These are phyloP conservation scores for Fistulinella prunicolor DNA, from an alignment of 768 basidiomycete genomes.

Conservation along the genomic window DNA sequence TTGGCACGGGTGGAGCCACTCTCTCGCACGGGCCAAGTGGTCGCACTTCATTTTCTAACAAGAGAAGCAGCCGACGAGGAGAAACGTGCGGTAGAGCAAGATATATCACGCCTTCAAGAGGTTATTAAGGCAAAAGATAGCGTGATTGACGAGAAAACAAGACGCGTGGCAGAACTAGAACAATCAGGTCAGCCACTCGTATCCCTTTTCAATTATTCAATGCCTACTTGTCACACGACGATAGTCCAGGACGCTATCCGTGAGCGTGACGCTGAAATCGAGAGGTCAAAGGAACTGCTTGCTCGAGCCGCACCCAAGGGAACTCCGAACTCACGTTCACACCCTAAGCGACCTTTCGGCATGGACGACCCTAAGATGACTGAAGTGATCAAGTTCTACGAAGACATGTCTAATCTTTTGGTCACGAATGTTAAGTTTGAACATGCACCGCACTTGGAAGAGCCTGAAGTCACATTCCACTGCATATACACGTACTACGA, in stretches of 20 bases:
- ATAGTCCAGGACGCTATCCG: slow-evolving; percentile 50
- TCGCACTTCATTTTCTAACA: slow-evolving; percentile 64
- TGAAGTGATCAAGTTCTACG: slow-evolving; percentile 71
- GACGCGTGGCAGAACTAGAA: slow-evolving; percentile 45
- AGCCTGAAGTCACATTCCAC: slow-evolving; percentile 55
- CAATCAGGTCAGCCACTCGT: slow-evolving; percentile 44
- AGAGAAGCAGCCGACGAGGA: slow-evolving; percentile 74
- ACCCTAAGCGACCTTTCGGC: slow-evolving; percentile 35
- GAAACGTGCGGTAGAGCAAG: slow-evolving; percentile 49
- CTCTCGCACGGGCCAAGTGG: slow-evolving; percentile 44
- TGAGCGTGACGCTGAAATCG: slow-evolving; percentile 64
- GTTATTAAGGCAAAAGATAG: slow-evolving; percentile 42
- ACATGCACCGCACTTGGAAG: slow-evolving; percentile 22
- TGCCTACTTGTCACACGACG: slow-evolving; percentile 1
- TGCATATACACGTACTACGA: slow-evolving; percentile 63
- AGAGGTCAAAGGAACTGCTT: slow-evolving; percentile 45
- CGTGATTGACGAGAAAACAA: slow-evolving; percentile 42
- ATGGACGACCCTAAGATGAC: slow-evolving; percentile 56
- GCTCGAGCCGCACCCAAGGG: slow-evolving; percentile 42
- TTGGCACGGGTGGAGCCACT: slow-evolving; percentile 55
- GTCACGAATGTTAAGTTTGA: slow-evolving; percentile 58
- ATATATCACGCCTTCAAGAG: slow-evolving; percentile 44
- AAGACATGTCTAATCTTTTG: slow-evolving; percentile 80
- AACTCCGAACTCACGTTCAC: slow-evolving; percentile 35
- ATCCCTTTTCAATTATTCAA: not conserved